Evolutionary conservation across 192 early-diverging fungal species (phyloP).

Genomic region (Coemansia brasiliensis): DNA sequence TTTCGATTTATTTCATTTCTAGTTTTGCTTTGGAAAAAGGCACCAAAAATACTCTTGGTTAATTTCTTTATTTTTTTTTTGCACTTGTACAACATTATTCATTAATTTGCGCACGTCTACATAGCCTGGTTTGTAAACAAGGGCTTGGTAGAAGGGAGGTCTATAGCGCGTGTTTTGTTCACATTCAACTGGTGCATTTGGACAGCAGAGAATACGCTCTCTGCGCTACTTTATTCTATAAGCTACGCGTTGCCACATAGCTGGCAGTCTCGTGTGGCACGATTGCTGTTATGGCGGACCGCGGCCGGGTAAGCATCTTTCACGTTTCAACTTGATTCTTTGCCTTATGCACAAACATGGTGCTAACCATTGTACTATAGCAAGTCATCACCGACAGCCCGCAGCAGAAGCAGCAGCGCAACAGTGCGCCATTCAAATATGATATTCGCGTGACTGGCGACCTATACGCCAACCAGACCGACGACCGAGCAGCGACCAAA

Average conservation of each 20-base stretch:
- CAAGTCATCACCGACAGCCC: constrained; percentile 8
- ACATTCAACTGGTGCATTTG: too few relatives aligned
- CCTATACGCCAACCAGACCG: constrained; percentile 31
- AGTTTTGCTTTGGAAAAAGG: not conserved
- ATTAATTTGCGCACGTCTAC: not conserved
- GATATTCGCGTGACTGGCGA: constrained; percentile 57
- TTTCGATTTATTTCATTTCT: constrained; percentile 3
- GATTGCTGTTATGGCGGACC: constrained; percentile 26
- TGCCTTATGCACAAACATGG: not conserved
- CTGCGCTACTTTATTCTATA: too few relatives aligned
- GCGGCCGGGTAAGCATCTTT: constrained; percentile 27
- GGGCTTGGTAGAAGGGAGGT: too few relatives aligned
- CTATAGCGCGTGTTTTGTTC: too few relatives aligned
- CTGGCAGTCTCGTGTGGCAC: too few relatives aligned
- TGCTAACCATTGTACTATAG: constrained; percentile 19
- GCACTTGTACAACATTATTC: constrained; percentile 7
- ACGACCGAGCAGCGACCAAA: constrained; percentile 45
- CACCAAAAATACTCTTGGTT: not conserved
- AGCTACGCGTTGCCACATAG: too few relatives aligned
- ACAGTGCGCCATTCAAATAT: constrained; percentile 48
- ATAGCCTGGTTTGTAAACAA: too few relatives aligned
- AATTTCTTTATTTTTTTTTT: constrained; percentile 4
- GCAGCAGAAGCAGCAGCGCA: constrained; percentile 11
- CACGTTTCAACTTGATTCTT: not conserved
- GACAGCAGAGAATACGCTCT: too few relatives aligned